Conservation (phyloP, 2,329 filamentous ascomycete species). For the Diaporthe vexans region DNA sequence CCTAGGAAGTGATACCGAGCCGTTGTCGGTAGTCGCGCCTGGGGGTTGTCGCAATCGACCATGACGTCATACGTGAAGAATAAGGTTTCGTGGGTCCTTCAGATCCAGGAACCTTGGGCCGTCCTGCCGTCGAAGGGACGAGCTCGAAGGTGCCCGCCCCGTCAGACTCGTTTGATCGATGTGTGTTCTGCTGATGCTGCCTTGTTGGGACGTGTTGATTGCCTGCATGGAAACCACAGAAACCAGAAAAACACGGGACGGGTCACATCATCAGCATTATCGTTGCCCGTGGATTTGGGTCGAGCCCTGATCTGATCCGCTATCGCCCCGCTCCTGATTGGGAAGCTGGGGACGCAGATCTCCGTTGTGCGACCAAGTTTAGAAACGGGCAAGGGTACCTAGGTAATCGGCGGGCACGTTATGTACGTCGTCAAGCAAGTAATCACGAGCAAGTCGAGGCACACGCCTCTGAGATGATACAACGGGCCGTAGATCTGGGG, state of each 20-base stretch:
- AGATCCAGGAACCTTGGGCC: not conserved
- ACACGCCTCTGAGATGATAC: no score
- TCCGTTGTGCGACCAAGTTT: slow-evolving; percentile 4
- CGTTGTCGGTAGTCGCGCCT: not conserved
- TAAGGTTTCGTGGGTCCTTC: not conserved
- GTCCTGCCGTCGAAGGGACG: no score
- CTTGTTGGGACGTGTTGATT: no score
- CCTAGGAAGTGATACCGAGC: no score
- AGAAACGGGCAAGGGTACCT: slow-evolving; percentile 2
- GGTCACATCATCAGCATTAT: not conserved
- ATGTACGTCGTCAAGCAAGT: no score
- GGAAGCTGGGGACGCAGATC: not conserved
- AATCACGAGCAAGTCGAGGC: no score
- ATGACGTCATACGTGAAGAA: slow-evolving; percentile 10
- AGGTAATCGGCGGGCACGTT: no score
- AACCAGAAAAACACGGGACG: no score
- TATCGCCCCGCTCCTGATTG: not conserved
- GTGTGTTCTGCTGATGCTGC: no score
- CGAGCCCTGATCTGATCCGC: not conserved
- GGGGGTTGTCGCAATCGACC: not conserved
- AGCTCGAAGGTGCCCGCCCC: no score
- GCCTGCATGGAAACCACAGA: no score
- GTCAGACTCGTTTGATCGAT: no score
- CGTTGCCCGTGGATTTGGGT: not conserved
- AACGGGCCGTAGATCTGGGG: not conserved